These are phyloP conservation scores for Clonostachys chloroleuca DNA, from an alignment of 2,329 filamentous ascomycete species.

Conservation along the genomic window DNA sequence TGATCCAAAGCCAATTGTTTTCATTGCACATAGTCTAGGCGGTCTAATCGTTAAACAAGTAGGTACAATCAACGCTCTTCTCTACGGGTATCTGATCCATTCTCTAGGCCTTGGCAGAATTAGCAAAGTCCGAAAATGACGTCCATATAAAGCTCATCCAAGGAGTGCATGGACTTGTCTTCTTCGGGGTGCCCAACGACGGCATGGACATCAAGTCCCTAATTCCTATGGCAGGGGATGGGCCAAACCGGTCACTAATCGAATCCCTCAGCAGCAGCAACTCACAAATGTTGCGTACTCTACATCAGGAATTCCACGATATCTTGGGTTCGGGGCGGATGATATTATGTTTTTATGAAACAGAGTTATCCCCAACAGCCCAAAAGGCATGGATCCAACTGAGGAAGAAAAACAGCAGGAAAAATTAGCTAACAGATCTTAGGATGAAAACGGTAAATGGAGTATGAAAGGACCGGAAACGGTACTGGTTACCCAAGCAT, in stretches of 20 bases:
- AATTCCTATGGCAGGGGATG: constrained; percentile 4
- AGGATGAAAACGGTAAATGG: constrained; percentile 11
- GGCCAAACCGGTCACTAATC: constrained; percentile 4
- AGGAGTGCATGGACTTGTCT: constrained; percentile 4
- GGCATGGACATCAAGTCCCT: constrained; percentile 6
- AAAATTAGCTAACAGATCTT: not conserved
- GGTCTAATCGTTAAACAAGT: constrained; percentile 7
- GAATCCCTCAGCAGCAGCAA: constrained; percentile 3
- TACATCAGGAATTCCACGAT: constrained; percentile 4
- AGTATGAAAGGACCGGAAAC: constrained; percentile 10
- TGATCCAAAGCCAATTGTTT: constrained; percentile 3
- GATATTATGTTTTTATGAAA: constrained; percentile 17
- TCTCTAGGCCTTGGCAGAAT: not conserved
- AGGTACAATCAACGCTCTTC: not conserved
- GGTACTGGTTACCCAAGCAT: constrained; percentile 13
- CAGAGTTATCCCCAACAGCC: constrained; percentile 13
- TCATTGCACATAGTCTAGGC: constrained; percentile 2
- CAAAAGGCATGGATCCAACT: constrained; percentile 3
- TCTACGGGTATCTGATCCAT: not conserved
- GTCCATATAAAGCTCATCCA: not conserved
- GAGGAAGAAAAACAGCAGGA: not conserved
- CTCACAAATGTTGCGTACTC: constrained; percentile 2
- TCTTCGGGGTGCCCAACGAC: constrained; percentile 7
- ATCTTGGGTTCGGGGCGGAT: constrained; percentile 7
- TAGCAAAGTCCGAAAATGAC: not conserved